Evolutionary conservation across 495 filamentous ascomycete species (phyloP), one percentile per base, ranked within the genome.

Genomic region (Penicillium riverlandense): DNA sequence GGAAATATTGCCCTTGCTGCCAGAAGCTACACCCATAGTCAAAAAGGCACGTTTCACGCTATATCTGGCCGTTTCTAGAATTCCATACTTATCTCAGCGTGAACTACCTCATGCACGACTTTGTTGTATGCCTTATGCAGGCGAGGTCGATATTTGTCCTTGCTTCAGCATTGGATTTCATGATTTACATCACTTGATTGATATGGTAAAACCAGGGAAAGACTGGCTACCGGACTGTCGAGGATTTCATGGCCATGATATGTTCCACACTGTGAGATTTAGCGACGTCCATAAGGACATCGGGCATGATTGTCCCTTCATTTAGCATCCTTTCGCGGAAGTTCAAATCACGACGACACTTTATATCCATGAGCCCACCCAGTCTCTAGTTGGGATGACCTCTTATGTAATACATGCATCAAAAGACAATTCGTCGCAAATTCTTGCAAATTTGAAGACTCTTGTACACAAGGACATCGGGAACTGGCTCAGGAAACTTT

Each of bases 21-120:
- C 31, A 33, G 31, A 33, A 33, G n/a, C 31, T 9, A 35, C 41
- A 43, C 35, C 41, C 31, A 43, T 29, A 27, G 30, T 34, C 41
- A 35, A 35, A 32, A 15, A 36, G 41, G 41, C 41, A 35, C 41
- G n/a, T 27, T 35, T 43, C 30, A 43, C 29, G 41, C 41, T 43
- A 15, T 15, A 30, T 35, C 11, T 35, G 28, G 10, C 41, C 41
- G 2, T 35, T 35, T 36, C 30, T 22, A 0, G 14, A 36, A 35
- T 12, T 11, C 41, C 41, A 13, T 22, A 27, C n/a, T 33, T 33
- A 33, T 6, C 2, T 33, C 31, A 33, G n/a, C 31, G 31, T 33
- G 31, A 33, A 33, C n/a, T n/a, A n/a, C 31, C n/a, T 6, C 31
- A 33, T 33, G 5, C 1, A 5, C 31, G 31, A 33, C 31, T 1